Evolutionary conservation across 83 land plant species (phyloP).

Genomic region (Picea abies): DNA sequence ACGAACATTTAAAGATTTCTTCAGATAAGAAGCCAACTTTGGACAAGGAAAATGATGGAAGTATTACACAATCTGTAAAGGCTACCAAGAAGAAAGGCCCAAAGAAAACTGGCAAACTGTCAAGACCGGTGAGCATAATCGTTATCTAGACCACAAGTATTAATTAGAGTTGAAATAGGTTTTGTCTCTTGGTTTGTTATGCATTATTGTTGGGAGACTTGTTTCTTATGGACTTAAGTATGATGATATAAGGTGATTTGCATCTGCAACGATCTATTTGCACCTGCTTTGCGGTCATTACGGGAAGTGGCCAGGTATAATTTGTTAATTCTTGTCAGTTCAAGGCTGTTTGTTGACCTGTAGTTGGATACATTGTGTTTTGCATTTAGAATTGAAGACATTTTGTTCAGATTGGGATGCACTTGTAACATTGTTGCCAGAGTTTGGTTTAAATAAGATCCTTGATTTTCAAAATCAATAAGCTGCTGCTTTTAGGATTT

Average conservation of each 20-base stretch:
- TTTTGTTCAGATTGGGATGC: not conserved
- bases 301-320: slow-evolving; percentile 92
- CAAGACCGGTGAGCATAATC: slow-evolving; percentile 78
- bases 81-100: slow-evolving; percentile 53
- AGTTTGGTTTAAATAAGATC: not conserved
- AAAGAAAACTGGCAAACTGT: slow-evolving; percentile 30
- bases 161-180: not conserved
- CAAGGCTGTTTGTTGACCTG: not conserved
- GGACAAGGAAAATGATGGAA: slow-evolving; percentile 42
- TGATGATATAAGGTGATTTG: slow-evolving; percentile 73
- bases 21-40: slow-evolving; percentile 57
- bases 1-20: slow-evolving; percentile 13
- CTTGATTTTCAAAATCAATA: slow-evolving; percentile 1
- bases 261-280: slow-evolving; percentile 96
- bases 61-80: slow-evolving; percentile 24
- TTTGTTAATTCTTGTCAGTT: slow-evolving; percentile 9
- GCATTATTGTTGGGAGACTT: not conserved
- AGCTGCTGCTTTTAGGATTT: not conserved
- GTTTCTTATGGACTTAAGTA: not conserved
- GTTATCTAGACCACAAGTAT: not conserved
- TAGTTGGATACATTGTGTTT: not conserved
- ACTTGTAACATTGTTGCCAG: not conserved
- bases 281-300: slow-evolving; percentile 88
- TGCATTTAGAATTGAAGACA: not conserved
- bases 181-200: slow-evolving; percentile 4